Percentiles rank a stretch among this genome's conserved stretches.
Evolutionary conservation across 768 basidiomycete genomes (phyloP).

Genomic region (Lactarius vividus): DNA sequence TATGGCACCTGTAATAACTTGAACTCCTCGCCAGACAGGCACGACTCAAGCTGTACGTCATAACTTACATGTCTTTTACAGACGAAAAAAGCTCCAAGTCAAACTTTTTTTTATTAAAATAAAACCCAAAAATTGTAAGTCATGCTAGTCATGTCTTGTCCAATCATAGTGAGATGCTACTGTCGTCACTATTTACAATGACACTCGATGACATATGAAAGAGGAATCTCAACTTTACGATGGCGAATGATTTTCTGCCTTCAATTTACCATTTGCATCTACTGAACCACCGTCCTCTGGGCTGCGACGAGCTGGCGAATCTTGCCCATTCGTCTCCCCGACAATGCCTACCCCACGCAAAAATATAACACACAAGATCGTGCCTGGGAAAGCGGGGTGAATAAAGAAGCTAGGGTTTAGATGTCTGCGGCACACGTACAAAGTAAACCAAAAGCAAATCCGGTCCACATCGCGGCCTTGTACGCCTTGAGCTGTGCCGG

Average conservation of each 20-base stretch:
- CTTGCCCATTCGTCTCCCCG: conserved; percentile 31
- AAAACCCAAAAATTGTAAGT: no score
- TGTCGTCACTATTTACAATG: neutral
- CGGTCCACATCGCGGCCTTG: conserved; percentile 63
- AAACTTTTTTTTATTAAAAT: no score
- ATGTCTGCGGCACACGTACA: conserved; percentile 40
- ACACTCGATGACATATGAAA: neutral
- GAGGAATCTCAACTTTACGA: neutral
- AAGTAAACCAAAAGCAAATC: conserved; percentile 57
- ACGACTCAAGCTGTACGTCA: no score
- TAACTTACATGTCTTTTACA: no score
- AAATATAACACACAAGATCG: conserved; percentile 17
- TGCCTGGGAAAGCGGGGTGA: conserved; percentile 14
- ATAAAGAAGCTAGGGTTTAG: neutral
- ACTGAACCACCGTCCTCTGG: neutral
- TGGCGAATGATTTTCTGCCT: neutral
- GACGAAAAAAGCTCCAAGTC: no score
- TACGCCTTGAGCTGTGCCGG: conserved; percentile 52
- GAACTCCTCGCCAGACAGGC: no score
- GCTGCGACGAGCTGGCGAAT: neutral
- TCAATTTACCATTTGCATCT: neutral
- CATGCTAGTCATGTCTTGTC: neutral
- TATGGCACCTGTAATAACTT: no score
- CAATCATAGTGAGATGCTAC: neutral
- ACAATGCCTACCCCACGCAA: conserved; percentile 43